A percentile compares a stretch with the other conserved stretches of the same genome.
phyloP scores from a whole-genome alignment of 192 early-diverging fungal genomes.

The Radiomyces spectabilis region DNA sequence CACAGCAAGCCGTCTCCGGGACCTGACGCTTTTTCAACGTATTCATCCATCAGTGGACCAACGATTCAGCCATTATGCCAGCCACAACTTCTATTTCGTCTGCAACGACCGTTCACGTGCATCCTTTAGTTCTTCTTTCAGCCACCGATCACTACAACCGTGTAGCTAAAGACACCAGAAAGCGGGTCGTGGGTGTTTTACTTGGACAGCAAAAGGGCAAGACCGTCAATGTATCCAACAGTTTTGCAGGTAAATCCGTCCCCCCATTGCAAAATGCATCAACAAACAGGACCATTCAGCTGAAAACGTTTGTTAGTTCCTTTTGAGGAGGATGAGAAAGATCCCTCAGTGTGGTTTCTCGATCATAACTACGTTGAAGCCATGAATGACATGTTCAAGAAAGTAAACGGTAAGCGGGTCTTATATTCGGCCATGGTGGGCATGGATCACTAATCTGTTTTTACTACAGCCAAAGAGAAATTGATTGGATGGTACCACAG shows the following conservation, averaged over 20 bases:
- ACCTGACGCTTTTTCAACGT: too few relatives aligned
- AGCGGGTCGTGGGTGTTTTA: slow-evolving; percentile 94
- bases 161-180: slow-evolving; percentile 88
- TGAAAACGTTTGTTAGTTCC: slow-evolving; percentile 84
- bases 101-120: slow-evolving; percentile 70
- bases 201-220: slow-evolving; percentile 85
- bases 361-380: slow-evolving; percentile 99
- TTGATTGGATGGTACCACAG: slow-evolving; percentile 99
- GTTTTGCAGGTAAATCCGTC: slow-evolving; percentile 79
- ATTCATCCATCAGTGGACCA: too few relatives aligned
- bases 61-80: slow-evolving; percentile 20
- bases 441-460: neutral
- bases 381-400: slow-evolving; percentile 99
- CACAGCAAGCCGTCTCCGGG: too few relatives aligned
- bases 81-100: slow-evolving; percentile 36
- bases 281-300: too few relatives aligned
- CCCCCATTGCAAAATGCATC: neutral
- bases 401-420: slow-evolving; percentile 83
- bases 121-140: slow-evolving; percentile 97
- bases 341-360: slow-evolving; percentile 96
- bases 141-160: slow-evolving; percentile 99
- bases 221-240: slow-evolving; percentile 93
- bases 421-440: neutral
- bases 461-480: slow-evolving; percentile 77
- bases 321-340: slow-evolving; percentile 99